Evolutionary conservation across 768 basidiomycete genomes (phyloP).

Genomic region (Hygrocybe punicea): DNA sequence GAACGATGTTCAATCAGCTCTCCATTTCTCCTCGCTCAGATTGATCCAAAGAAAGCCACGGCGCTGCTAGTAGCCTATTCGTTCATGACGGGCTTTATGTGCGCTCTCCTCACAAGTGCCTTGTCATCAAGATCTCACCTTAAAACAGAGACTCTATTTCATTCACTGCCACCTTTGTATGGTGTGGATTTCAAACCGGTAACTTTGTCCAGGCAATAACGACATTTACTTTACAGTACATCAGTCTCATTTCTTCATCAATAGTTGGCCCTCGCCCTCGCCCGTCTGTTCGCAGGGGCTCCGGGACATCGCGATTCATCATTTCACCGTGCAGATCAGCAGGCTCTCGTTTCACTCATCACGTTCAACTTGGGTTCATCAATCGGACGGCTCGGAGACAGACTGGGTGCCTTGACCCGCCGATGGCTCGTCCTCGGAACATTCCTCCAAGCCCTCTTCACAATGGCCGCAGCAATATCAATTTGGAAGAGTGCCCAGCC

Average conservation of each 20-base stretch:
- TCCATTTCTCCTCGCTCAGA: not conserved
- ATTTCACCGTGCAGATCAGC: constrained; percentile 80
- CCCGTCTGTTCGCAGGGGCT: constrained; percentile 65
- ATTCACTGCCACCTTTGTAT: constrained; percentile 77
- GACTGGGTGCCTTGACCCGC: constrained; percentile 67
- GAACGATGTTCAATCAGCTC: too few relatives aligned
- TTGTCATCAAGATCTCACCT: not conserved
- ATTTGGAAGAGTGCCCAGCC: constrained; percentile 67
- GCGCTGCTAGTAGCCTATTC: not conserved
- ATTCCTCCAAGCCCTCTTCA: constrained; percentile 69
- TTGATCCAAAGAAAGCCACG: not conserved
- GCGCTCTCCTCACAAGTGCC: not conserved
- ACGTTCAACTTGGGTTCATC: constrained; percentile 71
- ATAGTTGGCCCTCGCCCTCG: constrained; percentile 76
- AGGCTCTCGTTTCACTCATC: constrained; percentile 75
- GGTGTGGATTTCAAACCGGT: constrained; percentile 85
- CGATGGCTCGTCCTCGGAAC: constrained; percentile 72
- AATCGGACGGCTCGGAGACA: constrained; percentile 78
- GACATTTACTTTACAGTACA: constrained; percentile 1
- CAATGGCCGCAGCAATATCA: constrained; percentile 65
- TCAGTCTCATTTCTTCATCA: constrained; percentile 3
- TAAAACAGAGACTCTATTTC: constrained; percentile 58
- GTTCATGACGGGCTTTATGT: not conserved
- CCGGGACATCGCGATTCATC: constrained; percentile 44
- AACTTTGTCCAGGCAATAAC: constrained; percentile 59